phyloP scores from a whole-genome alignment of 352 stramenopile genomes.

The Elongisporangium prolatum region DNA sequence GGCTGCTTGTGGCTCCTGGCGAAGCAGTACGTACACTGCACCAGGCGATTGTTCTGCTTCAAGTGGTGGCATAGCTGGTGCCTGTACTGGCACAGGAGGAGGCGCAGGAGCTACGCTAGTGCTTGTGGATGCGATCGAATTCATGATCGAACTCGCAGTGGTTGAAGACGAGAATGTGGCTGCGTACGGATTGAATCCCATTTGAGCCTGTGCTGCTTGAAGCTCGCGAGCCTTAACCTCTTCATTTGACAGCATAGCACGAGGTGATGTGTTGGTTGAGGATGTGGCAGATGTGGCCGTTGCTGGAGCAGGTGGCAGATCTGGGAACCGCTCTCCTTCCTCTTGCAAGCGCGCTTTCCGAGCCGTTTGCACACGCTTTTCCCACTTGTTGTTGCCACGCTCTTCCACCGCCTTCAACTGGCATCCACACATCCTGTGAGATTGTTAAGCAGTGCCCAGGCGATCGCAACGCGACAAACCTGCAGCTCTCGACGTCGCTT shows the following conservation, averaged over 20 bases:
- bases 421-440: background rate
- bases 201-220: conserved; percentile 41
- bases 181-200: conserved; percentile 73
- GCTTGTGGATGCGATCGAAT: conserved; percentile 29
- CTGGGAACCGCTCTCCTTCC: conserved; percentile 34
- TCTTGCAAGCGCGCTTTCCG: conserved; percentile 44
- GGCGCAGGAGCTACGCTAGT: conserved; percentile 5
- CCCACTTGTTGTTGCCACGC: conserved; percentile 48
- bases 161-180: conserved; percentile 61
- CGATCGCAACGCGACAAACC: conserved; percentile 16
- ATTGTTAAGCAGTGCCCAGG: background rate
- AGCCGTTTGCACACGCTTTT: conserved; percentile 59
- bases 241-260: conserved; percentile 45
- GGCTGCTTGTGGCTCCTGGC: conserved; percentile 38
- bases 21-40: conserved; percentile 60
- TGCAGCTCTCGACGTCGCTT: conserved; percentile 51
- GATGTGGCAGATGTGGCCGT: conserved; percentile 3
- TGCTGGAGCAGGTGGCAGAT: conserved; percentile 12
- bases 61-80: conserved; percentile 1
- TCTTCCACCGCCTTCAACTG: conserved; percentile 56
- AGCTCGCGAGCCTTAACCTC: conserved; percentile 62
- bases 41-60: conserved; percentile 12
- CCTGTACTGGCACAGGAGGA: conserved; percentile 16
- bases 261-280: conserved; percentile 5
- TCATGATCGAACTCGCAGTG: conserved; percentile 49